phyloP scores from a whole-genome alignment of 2,329 filamentous ascomycete species.

The Pseudogymnoascus sp. region DNA sequence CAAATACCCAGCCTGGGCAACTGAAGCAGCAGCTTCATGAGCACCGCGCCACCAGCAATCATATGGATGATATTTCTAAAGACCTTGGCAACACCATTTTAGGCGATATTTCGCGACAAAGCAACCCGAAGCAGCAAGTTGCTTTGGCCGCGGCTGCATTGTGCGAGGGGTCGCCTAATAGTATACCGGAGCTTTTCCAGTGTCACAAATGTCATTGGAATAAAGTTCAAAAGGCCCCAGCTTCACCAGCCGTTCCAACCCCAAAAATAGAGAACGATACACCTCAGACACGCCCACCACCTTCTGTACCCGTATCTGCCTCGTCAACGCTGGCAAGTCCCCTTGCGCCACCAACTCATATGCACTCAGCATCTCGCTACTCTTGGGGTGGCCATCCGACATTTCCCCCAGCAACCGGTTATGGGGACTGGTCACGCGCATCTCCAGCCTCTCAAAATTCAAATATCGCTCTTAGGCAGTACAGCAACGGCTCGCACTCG shows the following conservation, averaged over 20 bases:
- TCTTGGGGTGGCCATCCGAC: slow-evolving; percentile 29
- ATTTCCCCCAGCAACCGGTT: slow-evolving; percentile 32
- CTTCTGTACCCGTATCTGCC: slow-evolving; percentile 15
- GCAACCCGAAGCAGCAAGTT: slow-evolving; percentile 17
- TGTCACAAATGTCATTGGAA: slow-evolving; percentile 65
- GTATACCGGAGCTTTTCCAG: slow-evolving; percentile 40
- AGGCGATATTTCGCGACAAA: background rate
- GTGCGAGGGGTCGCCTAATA: slow-evolving; percentile 22
- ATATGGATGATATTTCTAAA: slow-evolving; percentile 3
- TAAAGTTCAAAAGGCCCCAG: slow-evolving; percentile 34
- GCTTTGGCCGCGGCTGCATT: slow-evolving; percentile 29
- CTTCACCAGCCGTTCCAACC: slow-evolving; percentile 11
- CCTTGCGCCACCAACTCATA: slow-evolving; percentile 25
- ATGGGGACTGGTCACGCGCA: slow-evolving; percentile 44
- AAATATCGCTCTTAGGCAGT: slow-evolving; percentile 35
- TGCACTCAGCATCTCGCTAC: slow-evolving; percentile 26
- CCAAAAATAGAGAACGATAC: slow-evolving; percentile 17
- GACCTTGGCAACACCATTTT: background rate
- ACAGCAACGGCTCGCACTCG: slow-evolving; percentile 40
- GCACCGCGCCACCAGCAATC: slow-evolving; percentile 28
- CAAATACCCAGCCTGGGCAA: background rate
- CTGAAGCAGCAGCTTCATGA: slow-evolving; percentile 44
- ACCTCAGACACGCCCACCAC: slow-evolving; percentile 15
- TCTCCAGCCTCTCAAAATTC: slow-evolving; percentile 38
- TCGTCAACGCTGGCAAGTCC: slow-evolving; percentile 23